Conservation (phyloP, 495 filamentous ascomycete species). For the Aspergillus saccharolyticus region DNA sequence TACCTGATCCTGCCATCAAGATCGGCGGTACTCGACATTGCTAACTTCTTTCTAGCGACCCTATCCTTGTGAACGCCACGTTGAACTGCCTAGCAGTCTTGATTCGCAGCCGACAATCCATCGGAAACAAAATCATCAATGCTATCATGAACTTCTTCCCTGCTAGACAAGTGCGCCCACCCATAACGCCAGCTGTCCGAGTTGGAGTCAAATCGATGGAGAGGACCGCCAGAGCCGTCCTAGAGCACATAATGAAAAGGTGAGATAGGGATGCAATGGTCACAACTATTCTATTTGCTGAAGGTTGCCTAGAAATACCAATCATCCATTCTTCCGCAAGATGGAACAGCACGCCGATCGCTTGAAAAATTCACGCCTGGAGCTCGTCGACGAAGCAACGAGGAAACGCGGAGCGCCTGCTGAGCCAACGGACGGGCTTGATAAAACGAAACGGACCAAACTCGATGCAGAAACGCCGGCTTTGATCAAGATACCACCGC, state of each 20-base stretch:
- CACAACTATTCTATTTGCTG: constrained; percentile 4
- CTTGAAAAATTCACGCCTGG: constrained; percentile 64
- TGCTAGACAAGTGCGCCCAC: constrained; percentile 65
- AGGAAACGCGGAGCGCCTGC: constrained; percentile 68
- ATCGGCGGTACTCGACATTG: background rate
- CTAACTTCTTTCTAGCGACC: constrained; percentile 54
- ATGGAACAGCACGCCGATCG: constrained; percentile 82
- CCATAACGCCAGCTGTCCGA: constrained; percentile 70
- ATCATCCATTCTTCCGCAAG: constrained; percentile 57
- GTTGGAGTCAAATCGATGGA: constrained; percentile 90
- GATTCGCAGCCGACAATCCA: constrained; percentile 70
- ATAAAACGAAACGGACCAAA: constrained; percentile 65
- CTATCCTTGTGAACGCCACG: constrained; percentile 85
- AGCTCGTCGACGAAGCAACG: constrained; percentile 65
- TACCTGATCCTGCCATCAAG: constrained; percentile 34
- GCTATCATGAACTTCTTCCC: constrained; percentile 90
- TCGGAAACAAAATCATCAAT: constrained; percentile 78
- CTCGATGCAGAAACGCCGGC: constrained; percentile 50
- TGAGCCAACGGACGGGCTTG: constrained; percentile 64
- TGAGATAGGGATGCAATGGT: constrained; percentile 30
- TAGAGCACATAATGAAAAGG: constrained; percentile 76
- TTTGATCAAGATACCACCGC: constrained; percentile 55
- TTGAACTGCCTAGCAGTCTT: constrained; percentile 79
- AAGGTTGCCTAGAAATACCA: constrained; percentile 55
- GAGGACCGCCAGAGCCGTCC: constrained; percentile 76